These are phyloP conservation scores for Phytophthora cactorum DNA, from an alignment of 352 stramenopile species.

Conservation along the genomic window DNA sequence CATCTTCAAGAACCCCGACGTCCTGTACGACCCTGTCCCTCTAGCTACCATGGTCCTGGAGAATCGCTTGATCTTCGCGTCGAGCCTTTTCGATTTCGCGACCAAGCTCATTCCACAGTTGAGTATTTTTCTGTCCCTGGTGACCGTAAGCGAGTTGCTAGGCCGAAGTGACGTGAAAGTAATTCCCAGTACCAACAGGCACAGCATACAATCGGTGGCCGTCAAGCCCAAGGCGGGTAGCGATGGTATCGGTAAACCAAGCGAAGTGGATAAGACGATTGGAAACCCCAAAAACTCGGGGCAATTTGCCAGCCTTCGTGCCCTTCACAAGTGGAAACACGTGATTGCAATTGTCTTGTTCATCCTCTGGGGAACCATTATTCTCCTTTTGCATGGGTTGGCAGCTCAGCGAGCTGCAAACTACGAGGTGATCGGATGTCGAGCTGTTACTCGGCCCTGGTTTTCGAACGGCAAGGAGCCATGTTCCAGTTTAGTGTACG, in stretches of 20 bases:
- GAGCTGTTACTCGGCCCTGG: slow-evolving; percentile 19
- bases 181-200: neutral
- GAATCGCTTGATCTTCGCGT: slow-evolving; percentile 21
- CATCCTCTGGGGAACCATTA: slow-evolving; percentile 17
- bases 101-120: slow-evolving; percentile 28
- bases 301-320: neutral
- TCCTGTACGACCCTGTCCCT: slow-evolving; percentile 2
- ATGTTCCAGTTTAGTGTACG: slow-evolving; percentile 29
- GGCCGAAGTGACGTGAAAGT: slow-evolving; percentile 6
- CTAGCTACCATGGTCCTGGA: slow-evolving; percentile 5
- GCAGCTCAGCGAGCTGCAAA: slow-evolving; percentile 17
- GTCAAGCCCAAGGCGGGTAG: slow-evolving; percentile 6
- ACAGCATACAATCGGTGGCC: neutral
- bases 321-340: slow-evolving; percentile 18
- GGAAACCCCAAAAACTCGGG: neutral
- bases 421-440: slow-evolving; percentile 20
- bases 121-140: too few relatives aligned
- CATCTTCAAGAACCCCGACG: slow-evolving; percentile 12
- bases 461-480: slow-evolving; percentile 31
- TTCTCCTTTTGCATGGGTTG: slow-evolving; percentile 16
- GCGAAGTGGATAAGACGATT: neutral
- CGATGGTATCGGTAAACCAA: neutral
- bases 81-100: slow-evolving; percentile 13
- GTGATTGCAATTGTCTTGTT: slow-evolving; percentile 11
- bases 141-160: slow-evolving; percentile 13